These are phyloP conservation scores for Gaultheria prostrata DNA, from an alignment of 148 eudicot genomes.

Conservation along the genomic window DNA sequence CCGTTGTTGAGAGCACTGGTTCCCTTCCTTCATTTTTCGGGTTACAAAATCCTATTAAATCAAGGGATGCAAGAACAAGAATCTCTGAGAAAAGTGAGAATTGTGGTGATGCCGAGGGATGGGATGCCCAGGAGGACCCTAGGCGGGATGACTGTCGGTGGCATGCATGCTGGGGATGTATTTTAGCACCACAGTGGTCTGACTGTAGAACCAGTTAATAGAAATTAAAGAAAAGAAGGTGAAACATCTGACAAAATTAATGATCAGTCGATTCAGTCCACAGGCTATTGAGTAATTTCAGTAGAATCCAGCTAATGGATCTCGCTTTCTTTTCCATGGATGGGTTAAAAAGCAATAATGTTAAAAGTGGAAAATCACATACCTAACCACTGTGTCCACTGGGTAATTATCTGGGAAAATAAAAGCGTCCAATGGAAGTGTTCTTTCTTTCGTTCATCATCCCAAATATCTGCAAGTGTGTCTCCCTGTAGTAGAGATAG, in stretches of 20 bases:
- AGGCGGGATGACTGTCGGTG: too few relatives aligned
- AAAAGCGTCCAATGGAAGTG: constrained; percentile 79
- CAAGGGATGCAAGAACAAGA: too few relatives aligned
- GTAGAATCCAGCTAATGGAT: not conserved
- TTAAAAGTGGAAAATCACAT: constrained; percentile 22
- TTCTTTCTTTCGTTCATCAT: constrained; percentile 68
- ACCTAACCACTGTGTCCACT: constrained; percentile 99
- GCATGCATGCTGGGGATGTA: not conserved
- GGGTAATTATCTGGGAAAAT: constrained; percentile 75
- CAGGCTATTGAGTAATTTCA: not conserved
- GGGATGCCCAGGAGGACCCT: too few relatives aligned
- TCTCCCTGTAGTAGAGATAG: constrained; percentile 36
- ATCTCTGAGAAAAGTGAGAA: too few relatives aligned
- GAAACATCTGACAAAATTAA: not conserved
- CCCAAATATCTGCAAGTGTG: constrained; percentile 51
- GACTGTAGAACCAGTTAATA: not conserved
- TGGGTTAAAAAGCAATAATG: not conserved
- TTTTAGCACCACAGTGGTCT: not conserved
- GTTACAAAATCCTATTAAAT: too few relatives aligned
- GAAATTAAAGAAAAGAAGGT: not conserved
- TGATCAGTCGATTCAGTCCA: not conserved
- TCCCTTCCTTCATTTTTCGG: too few relatives aligned
- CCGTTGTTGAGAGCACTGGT: not conserved
- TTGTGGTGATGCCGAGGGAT: too few relatives aligned
- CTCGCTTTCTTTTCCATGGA: not conserved